Base-by-base conservation (phyloP, 306 rosid species). In the Pterocarpus santalinus region DNA sequence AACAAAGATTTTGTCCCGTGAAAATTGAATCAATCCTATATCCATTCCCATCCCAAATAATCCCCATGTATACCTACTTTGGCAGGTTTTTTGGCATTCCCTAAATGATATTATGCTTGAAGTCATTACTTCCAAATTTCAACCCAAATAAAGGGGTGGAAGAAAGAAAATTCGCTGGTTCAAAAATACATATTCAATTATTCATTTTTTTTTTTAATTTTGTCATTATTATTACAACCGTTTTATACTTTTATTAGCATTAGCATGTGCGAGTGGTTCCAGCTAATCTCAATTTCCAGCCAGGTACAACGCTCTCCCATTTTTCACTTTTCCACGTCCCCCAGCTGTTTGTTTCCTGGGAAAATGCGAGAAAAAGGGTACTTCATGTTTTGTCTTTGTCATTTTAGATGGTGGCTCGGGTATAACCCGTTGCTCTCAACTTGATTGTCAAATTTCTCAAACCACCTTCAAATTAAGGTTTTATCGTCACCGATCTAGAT, bases 341-440 rank as follows among this genome's bases (percentile, higher is more conserved):
- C 39, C 55, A 13, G 72, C 32, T 32, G 14, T 79, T 57, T 79
- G 70, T 49, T 52, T 34, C 57, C 44, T 49, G 60, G 73, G 79
- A 67, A 66, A 71, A 51, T 62, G 82, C 74, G 5, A 49, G 41
- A 56, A 83, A 47, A 57, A 9, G 49, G 53, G 61, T 69, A 67
- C 49, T 35, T 73, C 22, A 3, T 4, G 16, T 46, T 65, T 39
- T 44, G 5, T 14, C 36, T 7, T 51, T 16, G 17, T 14, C 75
- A 73, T 70, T 56, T 81, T 65, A 30, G 53, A 64, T 11, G 77
- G 32, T 39, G 15, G 36, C 44, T 39, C 36, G 5, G 56, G 14
- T 44, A 35, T 22, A 17, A 66, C 68, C 35, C n/a, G 5, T 12
- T 22, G 51, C 70, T 57, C 41, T 65, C 61, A 17, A 58, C 28